Percentiles rank a stretch among this genome's conserved stretches.
Evolutionary conservation across 176 grass and related monocot genomes (phyloP).

Genomic region (Ensete ventricosum): DNA sequence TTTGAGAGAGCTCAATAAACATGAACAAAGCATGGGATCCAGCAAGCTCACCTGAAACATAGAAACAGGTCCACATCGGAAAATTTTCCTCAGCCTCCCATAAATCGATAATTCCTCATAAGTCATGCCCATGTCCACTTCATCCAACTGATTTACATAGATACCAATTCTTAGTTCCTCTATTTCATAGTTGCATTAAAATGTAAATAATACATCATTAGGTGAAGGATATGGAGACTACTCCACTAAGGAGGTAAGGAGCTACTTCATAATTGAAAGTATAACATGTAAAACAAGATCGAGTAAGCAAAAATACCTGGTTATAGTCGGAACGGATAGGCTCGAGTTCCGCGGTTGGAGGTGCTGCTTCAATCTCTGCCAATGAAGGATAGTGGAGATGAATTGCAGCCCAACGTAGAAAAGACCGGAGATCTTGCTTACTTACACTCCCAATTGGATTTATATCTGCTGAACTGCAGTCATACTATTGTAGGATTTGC

Average conservation of each 20-base stretch:
- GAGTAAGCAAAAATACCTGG: slow-evolving; percentile 36
- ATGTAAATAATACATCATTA: neutral
- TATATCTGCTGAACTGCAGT: slow-evolving; percentile 96
- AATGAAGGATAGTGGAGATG: slow-evolving; percentile 89
- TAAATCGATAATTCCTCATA: slow-evolving; percentile 92
- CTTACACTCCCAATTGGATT: slow-evolving; percentile 97
- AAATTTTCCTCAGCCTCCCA: slow-evolving; percentile 96
- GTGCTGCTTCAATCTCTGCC: slow-evolving; percentile 89
- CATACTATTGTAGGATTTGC: slow-evolving; percentile 49
- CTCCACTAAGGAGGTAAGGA: too few relatives aligned
- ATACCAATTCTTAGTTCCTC: slow-evolving; percentile 14
- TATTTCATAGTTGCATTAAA: neutral
- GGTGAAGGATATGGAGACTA: neutral
- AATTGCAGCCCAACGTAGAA: slow-evolving; percentile 75
- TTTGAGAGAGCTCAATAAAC: neutral
- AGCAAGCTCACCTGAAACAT: slow-evolving; percentile 73
- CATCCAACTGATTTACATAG: slow-evolving; percentile 59
- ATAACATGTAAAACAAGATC: slow-evolving; percentile 3
- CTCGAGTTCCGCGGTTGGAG: slow-evolving; percentile 93
- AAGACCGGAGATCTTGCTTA: slow-evolving; percentile 86
- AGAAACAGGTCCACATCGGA: slow-evolving; percentile 83
- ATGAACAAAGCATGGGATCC: slow-evolving; percentile 16
- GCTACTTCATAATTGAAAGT: too few relatives aligned
- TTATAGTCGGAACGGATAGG: slow-evolving; percentile 75
- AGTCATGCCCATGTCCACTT: slow-evolving; percentile 99